phyloP scores from a whole-genome alignment of 768 basidiomycete species.

The Auriculariales sp. region DNA sequence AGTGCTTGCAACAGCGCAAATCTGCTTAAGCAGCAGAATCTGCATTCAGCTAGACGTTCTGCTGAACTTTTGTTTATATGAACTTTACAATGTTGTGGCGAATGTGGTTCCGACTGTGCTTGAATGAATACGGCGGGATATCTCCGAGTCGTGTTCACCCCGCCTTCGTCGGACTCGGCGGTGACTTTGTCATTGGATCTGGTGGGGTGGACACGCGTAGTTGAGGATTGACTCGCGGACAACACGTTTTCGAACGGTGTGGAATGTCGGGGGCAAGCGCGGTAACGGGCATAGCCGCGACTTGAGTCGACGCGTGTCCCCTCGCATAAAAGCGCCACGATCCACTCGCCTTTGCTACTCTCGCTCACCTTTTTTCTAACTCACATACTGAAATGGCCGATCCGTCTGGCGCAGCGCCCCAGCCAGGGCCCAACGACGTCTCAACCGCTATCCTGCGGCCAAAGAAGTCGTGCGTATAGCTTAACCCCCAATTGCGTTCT shows the following conservation, averaged over 20 bases:
- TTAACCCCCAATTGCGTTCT: constrained; percentile 8
- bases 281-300: neutral
- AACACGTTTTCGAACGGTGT: neutral
- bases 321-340: neutral
- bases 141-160: neutral
- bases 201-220: neutral
- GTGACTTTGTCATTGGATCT: neutral
- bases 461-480: constrained; percentile 82
- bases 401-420: constrained; percentile 70
- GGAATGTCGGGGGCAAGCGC: neutral
- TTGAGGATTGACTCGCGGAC: neutral
- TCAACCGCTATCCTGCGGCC: constrained; percentile 91
- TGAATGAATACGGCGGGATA: neutral
- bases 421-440: constrained; percentile 79
- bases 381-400: constrained; percentile 36
- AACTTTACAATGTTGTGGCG: too few relatives aligned
- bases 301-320: constrained; percentile 1
- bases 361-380: neutral
- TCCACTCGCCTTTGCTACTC: neutral
- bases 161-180: neutral
- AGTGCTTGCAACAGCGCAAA: too few relatives aligned
- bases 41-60: too few relatives aligned
- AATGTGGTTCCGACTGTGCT: too few relatives aligned
- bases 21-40: too few relatives aligned
- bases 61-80: too few relatives aligned